Percentiles rank a stretch among this genome's conserved stretches.
phyloP scores from a whole-genome alignment of 441 rosid genomes.

The Raphanus hybrid region DNA sequence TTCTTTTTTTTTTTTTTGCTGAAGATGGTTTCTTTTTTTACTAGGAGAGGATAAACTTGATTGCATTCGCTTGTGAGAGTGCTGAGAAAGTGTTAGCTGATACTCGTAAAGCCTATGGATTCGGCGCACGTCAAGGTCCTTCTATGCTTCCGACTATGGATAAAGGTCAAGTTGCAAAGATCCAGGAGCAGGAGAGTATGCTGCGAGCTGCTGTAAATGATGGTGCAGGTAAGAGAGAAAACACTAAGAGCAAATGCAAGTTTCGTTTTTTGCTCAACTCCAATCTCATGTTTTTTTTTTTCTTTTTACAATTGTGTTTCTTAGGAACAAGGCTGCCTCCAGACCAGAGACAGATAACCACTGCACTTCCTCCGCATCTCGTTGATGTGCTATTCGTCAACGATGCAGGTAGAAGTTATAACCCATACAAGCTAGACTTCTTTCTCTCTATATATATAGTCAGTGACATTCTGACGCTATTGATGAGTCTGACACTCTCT shows the following conservation, averaged over 20 bases:
- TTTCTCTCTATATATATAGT: not conserved
- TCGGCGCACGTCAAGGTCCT: conserved; percentile 88
- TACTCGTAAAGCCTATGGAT: conserved; percentile 87
- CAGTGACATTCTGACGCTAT: not conserved
- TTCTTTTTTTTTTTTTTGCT: conserved; percentile 4
- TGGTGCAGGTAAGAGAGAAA: conserved; percentile 66
- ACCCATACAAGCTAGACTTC: conserved; percentile 6
- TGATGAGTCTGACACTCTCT: conserved; percentile 29
- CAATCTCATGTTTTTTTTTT: too few species aligned
- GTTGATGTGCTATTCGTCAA: conserved; percentile 68
- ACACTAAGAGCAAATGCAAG: too few species aligned
- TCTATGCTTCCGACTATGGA: conserved; percentile 80
- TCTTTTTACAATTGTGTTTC: conserved; percentile 36
- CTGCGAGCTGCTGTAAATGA: conserved; percentile 84
- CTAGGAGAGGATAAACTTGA: conserved; percentile 86
- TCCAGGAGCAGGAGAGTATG: conserved; percentile 86
- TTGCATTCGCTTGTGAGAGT: conserved; percentile 90
- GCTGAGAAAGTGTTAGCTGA: conserved; percentile 88
- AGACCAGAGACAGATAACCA: conserved; percentile 83
- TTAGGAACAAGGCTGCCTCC: conserved; percentile 71
- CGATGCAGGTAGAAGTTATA: conserved; percentile 57
- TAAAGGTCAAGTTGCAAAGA: conserved; percentile 88
- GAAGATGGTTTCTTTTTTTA: conserved; percentile 16
- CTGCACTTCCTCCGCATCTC: conserved; percentile 87
- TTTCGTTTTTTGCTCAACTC: too few species aligned